Evolutionary conservation across 768 basidiomycete species (phyloP).

Genomic region (Kwoniella sp.): DNA sequence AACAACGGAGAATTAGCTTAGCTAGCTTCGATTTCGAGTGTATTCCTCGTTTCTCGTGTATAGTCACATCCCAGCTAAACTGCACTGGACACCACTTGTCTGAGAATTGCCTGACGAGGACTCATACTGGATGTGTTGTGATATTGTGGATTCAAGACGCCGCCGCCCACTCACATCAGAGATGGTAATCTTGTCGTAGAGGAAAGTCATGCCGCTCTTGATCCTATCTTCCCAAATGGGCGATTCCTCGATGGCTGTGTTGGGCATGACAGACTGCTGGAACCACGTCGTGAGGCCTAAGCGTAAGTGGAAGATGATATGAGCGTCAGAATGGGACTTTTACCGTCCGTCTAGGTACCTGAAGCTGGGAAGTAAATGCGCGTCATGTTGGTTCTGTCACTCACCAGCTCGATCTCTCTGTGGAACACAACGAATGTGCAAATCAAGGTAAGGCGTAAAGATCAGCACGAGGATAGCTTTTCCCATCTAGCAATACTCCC

Average conservation of each 20-base stretch:
- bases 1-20: neutral
- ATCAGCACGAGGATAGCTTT: no score
- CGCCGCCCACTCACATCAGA: constrained; percentile 43
- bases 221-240: constrained; percentile 33
- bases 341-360: no score
- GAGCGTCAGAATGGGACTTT: neutral
- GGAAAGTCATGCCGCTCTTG: constrained; percentile 26
- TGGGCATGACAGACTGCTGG: constrained; percentile 38
- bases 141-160: no score
- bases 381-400: neutral
- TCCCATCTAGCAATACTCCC: no score
- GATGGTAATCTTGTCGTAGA: constrained; percentile 40
- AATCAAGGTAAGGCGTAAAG: no score
- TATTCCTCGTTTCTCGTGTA: no score
- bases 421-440: neutral
- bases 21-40: no score
- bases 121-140: no score
- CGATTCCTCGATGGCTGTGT: constrained; percentile 37
- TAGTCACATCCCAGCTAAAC: no score
- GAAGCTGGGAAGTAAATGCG: no score
- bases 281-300: constrained; percentile 42
- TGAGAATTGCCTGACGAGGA: no score
- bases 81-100: no score
- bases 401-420: constrained; percentile 33
- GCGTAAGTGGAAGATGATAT: neutral